Base-by-base conservation (phyloP, 2,329 filamentous ascomycete genomes). In the Penicillium sp. region DNA sequence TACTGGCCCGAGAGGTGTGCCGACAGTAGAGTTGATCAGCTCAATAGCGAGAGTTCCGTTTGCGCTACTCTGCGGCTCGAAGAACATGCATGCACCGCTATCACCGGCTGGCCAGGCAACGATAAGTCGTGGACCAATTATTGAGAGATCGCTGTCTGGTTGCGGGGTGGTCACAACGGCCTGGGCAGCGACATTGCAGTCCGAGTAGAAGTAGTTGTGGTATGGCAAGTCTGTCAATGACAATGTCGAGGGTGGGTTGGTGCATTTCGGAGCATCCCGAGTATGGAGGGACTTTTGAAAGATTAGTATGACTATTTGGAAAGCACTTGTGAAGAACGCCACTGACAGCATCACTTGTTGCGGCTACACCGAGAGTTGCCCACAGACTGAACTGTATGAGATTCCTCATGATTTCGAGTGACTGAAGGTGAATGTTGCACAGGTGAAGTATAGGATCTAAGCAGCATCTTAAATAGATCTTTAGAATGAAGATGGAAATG, bases 51-150 rank as follows among this genome's bases (percentile, higher is more conserved):
- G 72, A 1, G 76, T 78, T 2, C 83, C 83, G 55, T 85, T 83
- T 13, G 75, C 63, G 2, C 80, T 80, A 60, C 80, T 79, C 46
- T 79, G 71, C 0, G 85, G 81, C 13, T 77, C 71, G 58, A 88
- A 88, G 60, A 81, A 86, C 0, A 79, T 73, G 4, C 79, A 79
- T 24, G 82, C 75, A 0, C 86, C 86, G 49, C 84, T 87, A 61
- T 88, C 85, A 2, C 86, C 86, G 8, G 84, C 83, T 7, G 86
- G 85, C 85, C 85, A 88, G 8, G 85, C 86, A 73, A 83, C 69
- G 10, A 86, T 74, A 21, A 88, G 68, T n/a, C 85, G 76, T 8
- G 85, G 84, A 0, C 78, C 75, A 55, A 86, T 82, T 32, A 84
- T 72, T 1, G 73, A 78, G 1, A 86, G 70, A 60, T 86, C 78